phyloP scores from a whole-genome alignment of 2,329 filamentous ascomycete species.

The Fusarium armeniacum region DNA sequence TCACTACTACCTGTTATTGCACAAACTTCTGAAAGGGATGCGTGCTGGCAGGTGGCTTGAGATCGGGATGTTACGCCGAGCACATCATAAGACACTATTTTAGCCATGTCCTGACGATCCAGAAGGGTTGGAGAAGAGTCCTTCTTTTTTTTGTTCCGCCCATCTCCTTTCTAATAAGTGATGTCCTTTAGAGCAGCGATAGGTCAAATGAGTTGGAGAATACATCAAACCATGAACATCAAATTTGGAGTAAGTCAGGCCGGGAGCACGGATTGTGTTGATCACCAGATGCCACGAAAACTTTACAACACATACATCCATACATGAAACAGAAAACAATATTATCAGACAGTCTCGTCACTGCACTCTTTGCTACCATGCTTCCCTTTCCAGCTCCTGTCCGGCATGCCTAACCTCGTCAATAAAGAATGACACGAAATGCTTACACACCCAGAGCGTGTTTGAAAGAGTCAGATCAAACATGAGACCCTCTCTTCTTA shows the following conservation, averaged over 20 bases:
- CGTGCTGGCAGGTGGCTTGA: slow-evolving; percentile 19
- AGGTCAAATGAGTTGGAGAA: slow-evolving; percentile 35
- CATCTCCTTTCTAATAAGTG: slow-evolving; percentile 5
- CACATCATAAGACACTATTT: slow-evolving; percentile 34
- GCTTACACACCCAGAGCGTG: slow-evolving; percentile 40
- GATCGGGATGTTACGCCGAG: slow-evolving; percentile 11
- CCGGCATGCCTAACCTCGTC: slow-evolving; percentile 13
- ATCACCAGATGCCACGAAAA: slow-evolving; percentile 14
- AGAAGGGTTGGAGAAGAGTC: slow-evolving; percentile 27
- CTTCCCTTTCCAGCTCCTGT: slow-evolving; percentile 27
- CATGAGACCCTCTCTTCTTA: slow-evolving; percentile 39
- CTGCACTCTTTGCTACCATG: slow-evolving; percentile 23
- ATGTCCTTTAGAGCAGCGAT: neutral
- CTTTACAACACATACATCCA: neutral
- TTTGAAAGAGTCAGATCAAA: slow-evolving; percentile 32
- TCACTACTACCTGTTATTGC: neutral
- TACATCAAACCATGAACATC: slow-evolving; percentile 7
- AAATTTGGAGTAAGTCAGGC: slow-evolving; percentile 35
- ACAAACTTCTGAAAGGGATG: slow-evolving; percentile 12
- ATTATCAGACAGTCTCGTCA: slow-evolving; percentile 6
- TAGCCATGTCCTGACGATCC: slow-evolving; percentile 9
- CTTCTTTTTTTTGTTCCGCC: neutral
- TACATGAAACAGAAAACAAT: neutral
- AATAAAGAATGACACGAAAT: neutral
- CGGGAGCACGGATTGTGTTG: slow-evolving; percentile 25